These are phyloP conservation scores for Alternaria gansuensis DNA, from an alignment of 2,329 filamentous ascomycete genomes.

Conservation along the genomic window DNA sequence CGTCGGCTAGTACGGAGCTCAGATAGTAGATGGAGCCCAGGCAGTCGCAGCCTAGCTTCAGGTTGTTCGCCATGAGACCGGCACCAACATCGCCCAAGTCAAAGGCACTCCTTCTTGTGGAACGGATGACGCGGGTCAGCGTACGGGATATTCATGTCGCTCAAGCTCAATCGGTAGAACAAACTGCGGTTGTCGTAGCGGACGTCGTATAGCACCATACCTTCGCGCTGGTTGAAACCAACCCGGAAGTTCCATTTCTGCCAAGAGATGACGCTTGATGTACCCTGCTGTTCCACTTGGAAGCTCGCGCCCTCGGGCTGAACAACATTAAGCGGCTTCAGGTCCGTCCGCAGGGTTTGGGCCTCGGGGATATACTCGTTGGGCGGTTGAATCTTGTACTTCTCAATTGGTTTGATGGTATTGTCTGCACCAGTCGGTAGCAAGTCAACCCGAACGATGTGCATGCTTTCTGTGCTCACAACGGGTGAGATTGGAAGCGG, in stretches of 20 bases:
- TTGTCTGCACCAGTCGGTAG: conserved; percentile 73
- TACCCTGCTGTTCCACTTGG: conserved; percentile 60
- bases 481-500: conserved; percentile 74
- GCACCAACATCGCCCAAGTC: conserved; percentile 73
- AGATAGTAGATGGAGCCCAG: conserved; percentile 75
- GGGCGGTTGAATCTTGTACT: conserved; percentile 66
- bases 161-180: conserved; percentile 72
- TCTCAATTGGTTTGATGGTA: conserved; percentile 63
- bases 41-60: conserved; percentile 75
- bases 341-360: conserved; percentile 66
- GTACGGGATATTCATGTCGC: conserved; percentile 72
- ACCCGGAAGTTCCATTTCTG: conserved; percentile 77
- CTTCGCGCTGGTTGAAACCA: conserved; percentile 74
- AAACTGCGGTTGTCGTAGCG: conserved; percentile 69
- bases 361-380: conserved; percentile 74
- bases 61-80: conserved; percentile 73
- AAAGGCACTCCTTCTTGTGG: conserved; percentile 71
- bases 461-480: conserved; percentile 68
- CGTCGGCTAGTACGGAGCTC: conserved; percentile 65
- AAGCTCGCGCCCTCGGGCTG: conserved; percentile 73
- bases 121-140: conserved; percentile 72
- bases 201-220: conserved; percentile 73
- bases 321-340: conserved; percentile 71
- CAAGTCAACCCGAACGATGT: conserved; percentile 73
- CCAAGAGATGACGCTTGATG: conserved; percentile 67